phyloP scores from a whole-genome alignment of 148 eudicot genomes.

The Rhododendron henanense region DNA sequence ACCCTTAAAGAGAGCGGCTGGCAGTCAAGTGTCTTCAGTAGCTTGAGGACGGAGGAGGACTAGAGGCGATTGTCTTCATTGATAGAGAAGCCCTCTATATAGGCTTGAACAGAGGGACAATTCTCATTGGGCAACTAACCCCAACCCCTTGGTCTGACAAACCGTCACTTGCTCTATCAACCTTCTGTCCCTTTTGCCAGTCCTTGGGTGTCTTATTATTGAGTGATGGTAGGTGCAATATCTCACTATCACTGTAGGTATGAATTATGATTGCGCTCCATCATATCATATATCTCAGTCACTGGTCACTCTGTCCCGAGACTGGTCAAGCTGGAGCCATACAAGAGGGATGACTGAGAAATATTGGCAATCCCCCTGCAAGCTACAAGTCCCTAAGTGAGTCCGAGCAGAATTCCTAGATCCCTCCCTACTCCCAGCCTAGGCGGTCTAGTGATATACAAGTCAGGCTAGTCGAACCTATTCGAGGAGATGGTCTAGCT shows the following conservation, averaged over 20 bases:
- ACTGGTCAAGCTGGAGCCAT: not conserved
- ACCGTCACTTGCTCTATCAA: not conserved
- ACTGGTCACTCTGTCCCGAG: not conserved
- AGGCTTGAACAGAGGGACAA: not conserved
- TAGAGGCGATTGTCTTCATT: not conserved
- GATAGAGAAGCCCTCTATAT: not conserved
- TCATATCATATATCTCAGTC: not conserved
- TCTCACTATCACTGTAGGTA: not conserved
- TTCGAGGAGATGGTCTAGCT: not conserved
- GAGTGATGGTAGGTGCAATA: not conserved
- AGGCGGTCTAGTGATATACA: not conserved
- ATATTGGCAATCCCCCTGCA: not conserved
- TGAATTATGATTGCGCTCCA: not conserved
- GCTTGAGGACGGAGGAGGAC: not conserved
- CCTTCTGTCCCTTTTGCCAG: constrained; percentile 1
- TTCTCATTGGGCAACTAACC: not conserved
- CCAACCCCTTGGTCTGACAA: not conserved
- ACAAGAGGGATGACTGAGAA: not conserved
- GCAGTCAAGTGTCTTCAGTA: not conserved
- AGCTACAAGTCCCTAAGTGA: not conserved
- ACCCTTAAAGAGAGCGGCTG: not conserved
- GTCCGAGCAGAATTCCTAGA: not conserved
- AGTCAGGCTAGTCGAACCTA: not conserved
- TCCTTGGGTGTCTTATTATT: not conserved
- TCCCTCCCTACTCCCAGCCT: not conserved